These are phyloP conservation scores for Calonectria ilicicola DNA, from an alignment of 2,329 filamentous ascomycete genomes.

Conservation along the genomic window DNA sequence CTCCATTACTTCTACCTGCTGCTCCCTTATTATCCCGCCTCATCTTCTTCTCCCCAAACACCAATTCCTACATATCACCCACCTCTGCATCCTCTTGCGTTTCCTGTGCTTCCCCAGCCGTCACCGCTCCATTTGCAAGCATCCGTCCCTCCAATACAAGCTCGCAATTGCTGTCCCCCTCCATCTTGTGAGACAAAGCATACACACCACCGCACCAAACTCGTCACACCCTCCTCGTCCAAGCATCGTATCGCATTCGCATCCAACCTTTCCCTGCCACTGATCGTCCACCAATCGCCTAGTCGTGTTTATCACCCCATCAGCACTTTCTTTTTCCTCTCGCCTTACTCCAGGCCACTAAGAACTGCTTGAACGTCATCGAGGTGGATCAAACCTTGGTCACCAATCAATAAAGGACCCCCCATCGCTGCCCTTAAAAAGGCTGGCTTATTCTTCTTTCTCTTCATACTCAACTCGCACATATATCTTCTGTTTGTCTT, in stretches of 20 bases:
- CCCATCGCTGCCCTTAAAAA: not conserved
- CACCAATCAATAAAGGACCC: constrained; percentile 8
- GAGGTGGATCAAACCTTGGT: constrained; percentile 2
- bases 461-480: not conserved
- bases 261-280: constrained; percentile 13
- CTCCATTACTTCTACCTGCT: constrained; percentile 15
- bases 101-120: constrained; percentile 14
- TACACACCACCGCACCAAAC: constrained; percentile 5
- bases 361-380: constrained; percentile 1
- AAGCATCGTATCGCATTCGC: constrained; percentile 1
- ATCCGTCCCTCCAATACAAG: constrained; percentile 1
- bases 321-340: constrained; percentile 16
- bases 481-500: not conserved
- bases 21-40: constrained; percentile 5
- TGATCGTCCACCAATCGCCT: constrained; percentile 5
- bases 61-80: not conserved
- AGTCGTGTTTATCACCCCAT: constrained; percentile 1
- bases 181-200: constrained; percentile 17
- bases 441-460: not conserved
- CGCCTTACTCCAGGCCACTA: not conserved
- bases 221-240: constrained; percentile 13
- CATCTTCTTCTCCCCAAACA: not conserved
- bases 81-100: not conserved
- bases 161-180: not conserved
- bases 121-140: not conserved